phyloP scores from a whole-genome alignment of 2,329 filamentous ascomycete genomes.

The Penicillium griseofulvum region DNA sequence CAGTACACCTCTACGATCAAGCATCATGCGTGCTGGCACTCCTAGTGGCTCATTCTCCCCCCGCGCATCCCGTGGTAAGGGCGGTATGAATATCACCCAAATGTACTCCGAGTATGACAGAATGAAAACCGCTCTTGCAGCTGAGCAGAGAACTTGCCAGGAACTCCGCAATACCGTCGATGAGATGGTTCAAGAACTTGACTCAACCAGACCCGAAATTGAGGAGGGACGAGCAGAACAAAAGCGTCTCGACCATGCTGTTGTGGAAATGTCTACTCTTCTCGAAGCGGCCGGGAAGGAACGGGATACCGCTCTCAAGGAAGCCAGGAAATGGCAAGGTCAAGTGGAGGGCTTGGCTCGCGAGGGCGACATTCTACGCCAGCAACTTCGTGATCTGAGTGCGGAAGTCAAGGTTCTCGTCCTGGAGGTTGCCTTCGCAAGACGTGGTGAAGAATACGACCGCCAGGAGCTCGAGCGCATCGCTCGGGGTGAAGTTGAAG shows the following conservation, averaged over 20 bases:
- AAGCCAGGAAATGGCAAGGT: constrained; percentile 74
- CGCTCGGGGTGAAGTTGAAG: constrained; percentile 72
- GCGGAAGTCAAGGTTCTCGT: constrained; percentile 87
- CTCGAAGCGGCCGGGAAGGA: constrained; percentile 79
- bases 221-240: constrained; percentile 81
- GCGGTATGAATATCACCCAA: constrained; percentile 59
- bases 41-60: constrained; percentile 53
- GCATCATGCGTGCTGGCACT: constrained; percentile 35
- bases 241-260: constrained; percentile 73
- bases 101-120: constrained; percentile 62
- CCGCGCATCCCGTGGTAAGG: constrained; percentile 53
- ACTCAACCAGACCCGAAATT: constrained; percentile 82
- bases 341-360: constrained; percentile 60
- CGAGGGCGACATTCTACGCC: constrained; percentile 75
- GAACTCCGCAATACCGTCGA: constrained; percentile 75
- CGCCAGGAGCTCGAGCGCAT: constrained; percentile 73
- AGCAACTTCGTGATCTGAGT: constrained; percentile 84
- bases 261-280: constrained; percentile 78
- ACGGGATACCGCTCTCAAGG: constrained; percentile 74
- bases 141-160: constrained; percentile 70
- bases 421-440: constrained; percentile 73
- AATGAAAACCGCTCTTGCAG: constrained; percentile 66
- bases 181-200: constrained; percentile 79
- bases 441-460: constrained; percentile 77
- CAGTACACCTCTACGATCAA: constrained; percentile 49